Percentiles rank a stretch among this genome's conserved stretches.
phyloP scores from a whole-genome alignment of 495 filamentous ascomycete species.

The Hypoxylon cercidicola region DNA sequence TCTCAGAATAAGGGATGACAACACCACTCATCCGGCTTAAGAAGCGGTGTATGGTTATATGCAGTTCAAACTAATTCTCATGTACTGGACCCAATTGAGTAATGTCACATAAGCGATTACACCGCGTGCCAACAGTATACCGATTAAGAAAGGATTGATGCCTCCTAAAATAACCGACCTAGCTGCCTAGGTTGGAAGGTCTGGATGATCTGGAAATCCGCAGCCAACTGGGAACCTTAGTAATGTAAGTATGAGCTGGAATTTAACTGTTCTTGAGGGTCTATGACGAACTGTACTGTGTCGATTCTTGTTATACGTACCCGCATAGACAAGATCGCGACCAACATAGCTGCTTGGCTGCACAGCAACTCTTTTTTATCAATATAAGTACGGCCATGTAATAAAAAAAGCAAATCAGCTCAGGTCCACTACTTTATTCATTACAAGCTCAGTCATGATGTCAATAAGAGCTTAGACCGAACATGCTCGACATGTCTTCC shows the following conservation, averaged over 20 bases:
- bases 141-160: no score
- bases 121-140: no score
- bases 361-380: no score
- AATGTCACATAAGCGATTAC: no score
- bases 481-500: background rate
- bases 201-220: no score
- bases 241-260: background rate
- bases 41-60: background rate
- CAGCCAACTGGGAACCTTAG: no score
- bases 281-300: background rate
- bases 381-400: background rate
- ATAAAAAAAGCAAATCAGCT: background rate
- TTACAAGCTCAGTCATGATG: constrained; percentile 15
- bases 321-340: background rate
- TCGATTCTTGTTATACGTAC: background rate
- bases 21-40: constrained; percentile 1
- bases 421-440: background rate
- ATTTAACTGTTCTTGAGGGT: background rate
- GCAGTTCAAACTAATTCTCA: background rate
- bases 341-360: background rate
- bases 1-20: constrained; percentile 9
- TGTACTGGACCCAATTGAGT: no score
- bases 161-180: no score
- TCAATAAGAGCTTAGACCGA: constrained; percentile 4
- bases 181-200: no score